Percentiles rank a stretch among this genome's conserved stretches.
Evolutionary conservation across 164 flowering plant genomes (phyloP).

Genomic region (Chimonanthus praecox): DNA sequence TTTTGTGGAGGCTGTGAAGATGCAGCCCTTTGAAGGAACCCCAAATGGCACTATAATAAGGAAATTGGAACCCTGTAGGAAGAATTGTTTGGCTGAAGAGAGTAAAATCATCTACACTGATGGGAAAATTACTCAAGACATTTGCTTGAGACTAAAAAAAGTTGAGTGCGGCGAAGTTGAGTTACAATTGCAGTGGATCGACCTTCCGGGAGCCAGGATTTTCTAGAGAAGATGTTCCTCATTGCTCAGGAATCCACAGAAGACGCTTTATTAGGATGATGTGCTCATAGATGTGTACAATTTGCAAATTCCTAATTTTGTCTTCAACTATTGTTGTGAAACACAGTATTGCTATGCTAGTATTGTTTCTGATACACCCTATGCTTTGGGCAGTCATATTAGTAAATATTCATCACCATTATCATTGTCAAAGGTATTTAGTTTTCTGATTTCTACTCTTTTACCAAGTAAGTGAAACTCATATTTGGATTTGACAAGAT

Average conservation of each 20-base stretch:
- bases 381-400: too few species aligned
- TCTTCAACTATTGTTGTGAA: too few species aligned
- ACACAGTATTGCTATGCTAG: too few species aligned
- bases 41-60: slow-evolving; percentile 49
- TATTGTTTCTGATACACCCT: too few species aligned
- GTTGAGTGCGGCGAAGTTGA: slow-evolving; percentile 81
- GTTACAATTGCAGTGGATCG: slow-evolving; percentile 63
- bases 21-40: slow-evolving; percentile 25
- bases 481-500: too few species aligned
- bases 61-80: slow-evolving; percentile 35
- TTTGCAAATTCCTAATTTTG: too few species aligned
- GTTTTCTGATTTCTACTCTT: too few species aligned
- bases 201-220: slow-evolving; percentile 5
- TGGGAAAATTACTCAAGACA: slow-evolving; percentile 52
- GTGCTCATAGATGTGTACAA: too few species aligned
- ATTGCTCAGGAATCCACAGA: neutral
- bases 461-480: too few species aligned
- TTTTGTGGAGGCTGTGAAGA: slow-evolving; percentile 40
- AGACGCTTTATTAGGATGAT: too few species aligned
- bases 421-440: too few species aligned
- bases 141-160: slow-evolving; percentile 50
- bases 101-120: slow-evolving; percentile 43
- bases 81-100: slow-evolving; percentile 64
- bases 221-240: neutral
- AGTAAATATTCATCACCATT: too few species aligned